A percentile compares a stretch with the other conserved stretches of the same genome.
phyloP scores from a whole-genome alignment of 352 stramenopile genomes.

The Phytophthora parvispora region DNA sequence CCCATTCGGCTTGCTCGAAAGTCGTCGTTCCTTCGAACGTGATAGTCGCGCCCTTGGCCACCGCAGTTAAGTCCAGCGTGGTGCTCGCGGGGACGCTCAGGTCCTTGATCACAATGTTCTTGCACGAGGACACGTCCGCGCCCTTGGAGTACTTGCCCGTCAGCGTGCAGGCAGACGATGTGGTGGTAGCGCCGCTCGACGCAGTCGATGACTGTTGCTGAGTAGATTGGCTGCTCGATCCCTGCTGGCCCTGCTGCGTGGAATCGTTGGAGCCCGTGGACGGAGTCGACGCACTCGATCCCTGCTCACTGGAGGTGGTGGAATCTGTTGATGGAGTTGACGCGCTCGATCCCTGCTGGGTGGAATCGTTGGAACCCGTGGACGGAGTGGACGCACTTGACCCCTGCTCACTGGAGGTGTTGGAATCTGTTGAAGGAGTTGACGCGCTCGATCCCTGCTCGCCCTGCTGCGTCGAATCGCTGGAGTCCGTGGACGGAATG shows the following conservation, averaged over 20 bases:
- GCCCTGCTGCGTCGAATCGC: not conserved
- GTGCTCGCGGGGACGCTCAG: conserved; percentile 37
- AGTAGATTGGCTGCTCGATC: conserved; percentile 18
- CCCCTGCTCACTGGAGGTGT: not conserved
- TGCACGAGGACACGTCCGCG: conserved; percentile 36
- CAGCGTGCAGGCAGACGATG: conserved; percentile 24
- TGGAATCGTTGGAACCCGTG: conserved; percentile 13
- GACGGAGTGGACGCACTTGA: not conserved
- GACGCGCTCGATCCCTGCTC: not conserved
- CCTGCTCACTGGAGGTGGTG: not conserved
- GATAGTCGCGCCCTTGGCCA: conserved; percentile 41
- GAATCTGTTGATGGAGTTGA: not conserved
- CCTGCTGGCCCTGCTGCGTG: conserved; percentile 14
- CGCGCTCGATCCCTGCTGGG: conserved; percentile 1
- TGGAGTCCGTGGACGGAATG: not conserved
- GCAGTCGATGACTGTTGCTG: conserved; percentile 29
- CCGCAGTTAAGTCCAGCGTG: conserved; percentile 46
- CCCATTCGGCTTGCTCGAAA: conserved; percentile 43
- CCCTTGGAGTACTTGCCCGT: conserved; percentile 40
- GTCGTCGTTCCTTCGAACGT: conserved; percentile 48
- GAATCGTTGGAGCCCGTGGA: conserved; percentile 4
- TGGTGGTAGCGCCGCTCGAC: conserved; percentile 12
- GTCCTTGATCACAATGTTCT: conserved; percentile 41
- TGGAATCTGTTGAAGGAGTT: no score
- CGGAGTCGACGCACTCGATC: conserved; percentile 1